Conservation (phyloP, 2,329 filamentous ascomycete genomes). For the Epichloe sibirici region DNA sequence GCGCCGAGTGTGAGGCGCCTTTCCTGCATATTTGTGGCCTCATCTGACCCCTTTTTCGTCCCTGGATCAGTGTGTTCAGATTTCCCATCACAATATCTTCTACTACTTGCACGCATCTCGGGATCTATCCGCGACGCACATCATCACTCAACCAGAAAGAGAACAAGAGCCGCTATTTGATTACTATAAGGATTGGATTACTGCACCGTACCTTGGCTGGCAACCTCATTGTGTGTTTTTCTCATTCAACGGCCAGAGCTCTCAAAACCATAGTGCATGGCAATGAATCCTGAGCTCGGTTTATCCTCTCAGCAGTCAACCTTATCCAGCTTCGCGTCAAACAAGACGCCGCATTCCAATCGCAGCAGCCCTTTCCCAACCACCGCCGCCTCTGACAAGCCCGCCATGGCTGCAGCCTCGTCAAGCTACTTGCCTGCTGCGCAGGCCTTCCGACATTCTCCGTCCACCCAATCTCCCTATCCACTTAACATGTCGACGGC, state of each 20-base stretch:
- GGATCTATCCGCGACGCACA: not conserved
- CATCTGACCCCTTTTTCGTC: not conserved
- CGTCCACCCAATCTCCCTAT: conserved; percentile 21
- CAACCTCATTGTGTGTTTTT: too few relatives aligned
- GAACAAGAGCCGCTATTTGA: not conserved
- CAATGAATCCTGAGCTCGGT: conserved; percentile 18
- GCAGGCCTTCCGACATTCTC: conserved; percentile 25
- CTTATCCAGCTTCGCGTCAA: conserved; percentile 15
- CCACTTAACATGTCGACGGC: conserved; percentile 19
- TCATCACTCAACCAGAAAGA: not conserved
- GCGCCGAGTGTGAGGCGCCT: not conserved
- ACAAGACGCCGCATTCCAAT: conserved; percentile 14
- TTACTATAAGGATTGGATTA: not conserved
- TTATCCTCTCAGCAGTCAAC: conserved; percentile 10
- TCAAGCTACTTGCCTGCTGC: conserved; percentile 27
- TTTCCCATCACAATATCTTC: too few relatives aligned
- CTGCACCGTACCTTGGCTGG: too few relatives aligned
- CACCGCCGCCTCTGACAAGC: conserved; percentile 15
- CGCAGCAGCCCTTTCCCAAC: conserved; percentile 21
- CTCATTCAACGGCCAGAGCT: not conserved
- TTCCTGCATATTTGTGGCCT: not conserved
- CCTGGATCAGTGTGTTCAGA: not conserved
- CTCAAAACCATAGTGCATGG: conserved; percentile 9
- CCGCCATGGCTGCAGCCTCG: conserved; percentile 30
- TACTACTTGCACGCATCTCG: not conserved